Evolutionary conservation across 805 yeast species (phyloP), one percentile per base, ranked within the genome.

Genomic region (Barnettozyma sucrosica): DNA sequence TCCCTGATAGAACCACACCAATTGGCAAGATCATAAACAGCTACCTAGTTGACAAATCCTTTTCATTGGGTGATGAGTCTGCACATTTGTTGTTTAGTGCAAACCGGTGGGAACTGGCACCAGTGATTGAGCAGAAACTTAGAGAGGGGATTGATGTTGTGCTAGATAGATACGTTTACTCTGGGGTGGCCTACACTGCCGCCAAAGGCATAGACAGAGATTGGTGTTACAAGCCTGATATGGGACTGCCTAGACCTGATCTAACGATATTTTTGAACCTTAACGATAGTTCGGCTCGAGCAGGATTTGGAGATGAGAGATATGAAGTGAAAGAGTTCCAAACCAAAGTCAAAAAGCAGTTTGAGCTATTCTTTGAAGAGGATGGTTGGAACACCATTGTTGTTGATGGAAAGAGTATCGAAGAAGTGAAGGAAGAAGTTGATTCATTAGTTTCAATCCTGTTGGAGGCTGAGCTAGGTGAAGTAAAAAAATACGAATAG

Each of bases 231-330:
- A 67, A 70, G 26, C 93, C 96, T 1, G 99, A 93, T 56, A 66
- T 65, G 23, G 98, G 98, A 0, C 72, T 93, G 13, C 89, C 96
- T 1, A 77, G 70, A 54, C 98, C 99, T 0, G 99, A 93, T 64
- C 51, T 85, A 43, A 85, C 92, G 0, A 47, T 93, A 1, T 93
- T 92, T 55, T 67, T 93, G 49, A 81, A 86, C 34, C 73, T 85
- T 37, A 68, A 75, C 40, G 72, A 78, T 28, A 64, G 56, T 30
- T 47, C 51, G 9, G 72, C 62, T 18, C 72, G 98, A 47, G 80
- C 79, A 10, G 95, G 95, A 1, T 93, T 85, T 71, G 99, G 99
- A 13, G 85, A 81, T n/a, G 99, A 93, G 64, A 70, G 97, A 46
- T 93, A 93, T 66, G 99, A 93, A 63, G 76, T 74, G 24, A 63